Evolutionary conservation across 768 basidiomycete genomes (phyloP).

Genomic region (Chiua virens): DNA sequence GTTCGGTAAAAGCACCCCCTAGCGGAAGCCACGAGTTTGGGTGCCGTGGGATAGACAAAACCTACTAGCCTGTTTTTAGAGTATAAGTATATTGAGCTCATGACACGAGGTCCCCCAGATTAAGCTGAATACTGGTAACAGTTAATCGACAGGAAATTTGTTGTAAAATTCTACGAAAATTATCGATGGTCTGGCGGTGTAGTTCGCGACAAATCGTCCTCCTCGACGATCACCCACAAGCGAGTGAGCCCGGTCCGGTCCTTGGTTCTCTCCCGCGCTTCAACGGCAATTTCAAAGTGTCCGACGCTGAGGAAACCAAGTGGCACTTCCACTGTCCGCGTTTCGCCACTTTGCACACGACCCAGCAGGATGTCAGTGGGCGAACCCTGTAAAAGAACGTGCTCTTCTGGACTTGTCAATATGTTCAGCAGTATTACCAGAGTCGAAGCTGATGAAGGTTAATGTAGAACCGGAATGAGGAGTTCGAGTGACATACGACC

Average conservation of each 20-base stretch:
- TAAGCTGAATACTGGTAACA: neutral
- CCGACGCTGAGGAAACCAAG: conserved; percentile 77
- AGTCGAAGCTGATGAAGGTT: conserved; percentile 44
- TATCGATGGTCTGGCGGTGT: neutral
- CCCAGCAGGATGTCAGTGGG: conserved; percentile 63
- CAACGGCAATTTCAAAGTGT: conserved; percentile 49
- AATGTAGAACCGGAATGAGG: neutral
- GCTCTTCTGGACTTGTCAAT: conserved; percentile 56
- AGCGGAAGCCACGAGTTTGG: too few relatives aligned
- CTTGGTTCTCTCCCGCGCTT: conserved; percentile 29
- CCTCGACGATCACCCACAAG: conserved; percentile 14
- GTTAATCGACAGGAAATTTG: neutral
- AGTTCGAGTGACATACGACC: conserved; percentile 49
- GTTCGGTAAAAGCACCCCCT: too few relatives aligned
- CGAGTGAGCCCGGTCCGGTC: conserved; percentile 24
- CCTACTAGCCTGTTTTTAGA: neutral
- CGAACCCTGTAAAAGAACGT: conserved; percentile 70
- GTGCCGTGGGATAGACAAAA: too few relatives aligned
- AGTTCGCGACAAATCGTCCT: conserved; percentile 4
- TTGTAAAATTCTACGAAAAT: neutral
- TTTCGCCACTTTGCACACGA: conserved; percentile 54
- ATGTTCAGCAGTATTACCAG: conserved; percentile 55
- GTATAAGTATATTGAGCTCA: too few relatives aligned
- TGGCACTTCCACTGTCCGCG: conserved; percentile 50
- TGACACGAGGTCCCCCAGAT: neutral